Evolutionary conservation across 2,329 filamentous ascomycete genomes (phyloP).

Genomic region (Phyllosticta citriasiana): DNA sequence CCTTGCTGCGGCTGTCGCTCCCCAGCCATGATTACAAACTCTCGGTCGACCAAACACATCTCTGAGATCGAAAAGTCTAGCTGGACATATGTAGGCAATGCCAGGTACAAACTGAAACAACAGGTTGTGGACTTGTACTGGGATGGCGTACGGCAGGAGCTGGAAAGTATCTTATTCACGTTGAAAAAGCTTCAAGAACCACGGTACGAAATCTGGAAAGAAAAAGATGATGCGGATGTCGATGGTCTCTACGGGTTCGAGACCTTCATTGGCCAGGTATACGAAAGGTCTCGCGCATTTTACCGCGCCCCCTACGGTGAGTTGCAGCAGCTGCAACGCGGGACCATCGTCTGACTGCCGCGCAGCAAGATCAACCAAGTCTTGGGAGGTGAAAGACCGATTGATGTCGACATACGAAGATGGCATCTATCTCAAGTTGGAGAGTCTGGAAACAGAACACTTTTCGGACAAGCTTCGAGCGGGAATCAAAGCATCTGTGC

Average conservation of each 20-base stretch:
- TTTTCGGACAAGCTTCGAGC: background rate
- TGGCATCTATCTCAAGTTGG: background rate
- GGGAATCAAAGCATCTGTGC: background rate
- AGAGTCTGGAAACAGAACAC: background rate
- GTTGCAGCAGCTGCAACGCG: background rate
- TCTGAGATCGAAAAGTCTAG: too few species aligned
- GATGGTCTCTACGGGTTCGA: slow-evolving; percentile 25
- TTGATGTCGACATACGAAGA: background rate
- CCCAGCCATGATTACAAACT: too few species aligned
- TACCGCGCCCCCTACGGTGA: slow-evolving; percentile 9
- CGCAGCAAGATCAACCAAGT: background rate
- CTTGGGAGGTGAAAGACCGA: background rate
- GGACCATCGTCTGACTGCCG: background rate
- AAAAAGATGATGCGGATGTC: slow-evolving; percentile 22
- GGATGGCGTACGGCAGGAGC: slow-evolving; percentile 26
- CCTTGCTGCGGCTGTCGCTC: too few species aligned
- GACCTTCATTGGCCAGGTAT: slow-evolving; percentile 31
- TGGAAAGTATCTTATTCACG: slow-evolving; percentile 27
- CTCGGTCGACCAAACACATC: too few species aligned
- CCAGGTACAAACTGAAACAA: too few species aligned
- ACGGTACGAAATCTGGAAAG: slow-evolving; percentile 14
- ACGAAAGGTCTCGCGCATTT: slow-evolving; percentile 19
- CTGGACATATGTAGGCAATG: too few species aligned
- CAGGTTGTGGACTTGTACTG: slow-evolving; percentile 21
- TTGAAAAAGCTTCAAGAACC: slow-evolving; percentile 24